Conservation (phyloP, 257 asterid species). For the Solanum tarijense region DNA sequence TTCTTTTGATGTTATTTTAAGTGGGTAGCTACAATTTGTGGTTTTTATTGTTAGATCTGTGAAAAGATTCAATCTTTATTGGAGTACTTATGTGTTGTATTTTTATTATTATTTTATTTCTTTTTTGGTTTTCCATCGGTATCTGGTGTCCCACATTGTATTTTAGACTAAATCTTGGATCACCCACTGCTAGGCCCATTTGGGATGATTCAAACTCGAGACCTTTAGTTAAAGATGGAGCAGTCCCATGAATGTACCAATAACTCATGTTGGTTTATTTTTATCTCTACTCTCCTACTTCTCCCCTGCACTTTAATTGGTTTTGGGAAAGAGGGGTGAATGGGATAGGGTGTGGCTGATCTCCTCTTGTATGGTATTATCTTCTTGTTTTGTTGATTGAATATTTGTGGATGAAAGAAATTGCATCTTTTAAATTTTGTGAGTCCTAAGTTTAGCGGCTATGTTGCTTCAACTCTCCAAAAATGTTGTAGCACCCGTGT, state of each 20-base stretch:
- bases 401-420: background rate
- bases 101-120: background rate
- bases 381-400: background rate
- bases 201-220: background rate
- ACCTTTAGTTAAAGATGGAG: background rate
- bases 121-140: background rate
- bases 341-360: background rate
- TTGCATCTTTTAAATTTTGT: background rate
- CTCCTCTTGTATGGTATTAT: constrained; percentile 1
- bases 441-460: background rate
- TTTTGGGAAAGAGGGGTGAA: background rate
- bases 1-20: background rate
- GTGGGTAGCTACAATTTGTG: background rate
- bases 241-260: background rate
- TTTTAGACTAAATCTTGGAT: too few species aligned
- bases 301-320: background rate
- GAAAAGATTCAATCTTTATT: background rate
- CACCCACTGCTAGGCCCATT: background rate
- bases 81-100: background rate
- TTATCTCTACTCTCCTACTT: background rate
- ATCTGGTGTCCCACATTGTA: background rate
- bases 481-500: background rate
- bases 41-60: background rate
- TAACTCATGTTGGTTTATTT: background rate
- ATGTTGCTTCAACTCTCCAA: background rate